Evolutionary conservation across 805 yeast genomes (phyloP), one percentile per base, ranked within the genome.

Genomic region (Spathaspora hagerdaliae): DNA sequence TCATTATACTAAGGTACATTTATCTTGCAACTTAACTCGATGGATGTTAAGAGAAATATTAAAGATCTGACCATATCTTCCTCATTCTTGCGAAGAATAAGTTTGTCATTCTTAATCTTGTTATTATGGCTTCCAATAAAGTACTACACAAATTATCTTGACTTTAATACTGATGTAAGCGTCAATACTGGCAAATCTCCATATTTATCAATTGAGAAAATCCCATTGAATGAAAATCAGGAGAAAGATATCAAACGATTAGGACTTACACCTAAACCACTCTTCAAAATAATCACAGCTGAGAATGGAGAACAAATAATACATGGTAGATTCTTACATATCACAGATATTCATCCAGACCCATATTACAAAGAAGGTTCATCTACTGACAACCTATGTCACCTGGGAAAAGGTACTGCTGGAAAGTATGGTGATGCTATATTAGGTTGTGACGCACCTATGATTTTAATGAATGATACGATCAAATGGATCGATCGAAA

Each of bases 331-430:
- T 89, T 88, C 57, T 65, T 88, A n/a, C 96, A 89, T 57, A 74
- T 88, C 27, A 88, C 96, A 0, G 96, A 88, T 59, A 71, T 89
- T 49, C 96, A 88, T 58, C 96, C 96, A 0, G 96, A 88, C 62
- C 82, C 81, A 13, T 69, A 69, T 56, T 87, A 85, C 57, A 61
- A 65, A 36, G 71, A 63, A 11, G 87, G 86, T 3, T 60, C 80
- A 0, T 61, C 73, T 6, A 47, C 39, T 8, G 77, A 69, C 3
- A 58, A 59, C 24, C 65, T 71, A 39, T 88, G 96, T 55, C 96
- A 88, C 60, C 56, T 73, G 12, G 75, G 77, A 1, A 61, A 67
- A 46, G 81, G 81, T 12, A 54, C 53, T 5, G 87, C 89, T 5
- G 81, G 87, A 10, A 71, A 73, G 51, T 87, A 76, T 57, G 96